These are phyloP conservation scores for Colletotrichum simmondsii DNA, from an alignment of 2,329 filamentous ascomycete genomes.

Conservation along the genomic window DNA sequence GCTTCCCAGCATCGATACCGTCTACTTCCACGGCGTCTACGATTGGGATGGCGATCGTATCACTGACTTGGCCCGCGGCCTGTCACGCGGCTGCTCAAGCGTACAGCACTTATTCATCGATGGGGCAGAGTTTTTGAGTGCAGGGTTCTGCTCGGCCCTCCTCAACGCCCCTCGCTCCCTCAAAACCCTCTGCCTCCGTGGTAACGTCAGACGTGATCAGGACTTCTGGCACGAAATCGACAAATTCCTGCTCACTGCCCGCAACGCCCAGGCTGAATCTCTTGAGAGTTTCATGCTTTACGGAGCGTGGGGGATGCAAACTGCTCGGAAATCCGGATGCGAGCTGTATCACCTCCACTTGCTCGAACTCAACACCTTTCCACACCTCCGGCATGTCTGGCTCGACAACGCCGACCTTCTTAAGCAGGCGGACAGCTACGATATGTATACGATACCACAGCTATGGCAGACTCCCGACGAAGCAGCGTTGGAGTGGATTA, in stretches of 20 bases:
- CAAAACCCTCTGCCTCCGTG: neutral
- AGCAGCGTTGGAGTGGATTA: neutral
- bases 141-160: neutral
- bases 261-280: neutral
- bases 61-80: neutral
- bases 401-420: neutral
- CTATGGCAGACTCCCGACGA: neutral
- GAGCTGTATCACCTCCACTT: neutral
- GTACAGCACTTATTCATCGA: conserved; percentile 4
- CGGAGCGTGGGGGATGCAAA: neutral
- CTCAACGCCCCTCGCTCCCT: conserved; percentile 7
- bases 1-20: neutral
- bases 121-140: neutral
- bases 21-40: conserved; percentile 3
- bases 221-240: neutral
- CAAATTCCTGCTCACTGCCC: neutral
- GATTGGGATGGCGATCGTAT: neutral
- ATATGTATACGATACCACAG: neutral
- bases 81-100: neutral
- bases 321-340: neutral
- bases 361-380: neutral
- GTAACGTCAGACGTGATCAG: neutral
- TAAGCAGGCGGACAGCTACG: neutral
- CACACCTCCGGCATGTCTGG: neutral
- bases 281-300: conserved; percentile 16